Base-by-base conservation (phyloP, 2,329 filamentous ascomycete genomes). In the Cladophialophora psammophila region DNA sequence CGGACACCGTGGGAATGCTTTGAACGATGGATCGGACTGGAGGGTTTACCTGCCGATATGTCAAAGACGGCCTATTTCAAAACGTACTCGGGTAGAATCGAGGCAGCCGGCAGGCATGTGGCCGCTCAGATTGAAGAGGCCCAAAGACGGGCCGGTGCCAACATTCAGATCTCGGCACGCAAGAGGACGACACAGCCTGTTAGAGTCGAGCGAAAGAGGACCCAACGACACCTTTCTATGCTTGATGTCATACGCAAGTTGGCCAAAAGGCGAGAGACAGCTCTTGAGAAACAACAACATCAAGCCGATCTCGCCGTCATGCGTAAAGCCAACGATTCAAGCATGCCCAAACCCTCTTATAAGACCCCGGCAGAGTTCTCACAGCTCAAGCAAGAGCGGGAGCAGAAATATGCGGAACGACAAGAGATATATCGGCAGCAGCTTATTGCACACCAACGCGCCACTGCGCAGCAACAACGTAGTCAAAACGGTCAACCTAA, bases 1-100 rank as follows among this genome's bases (percentile, higher is more conserved):
- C 88, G 95, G 56, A 98, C 94, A 2, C 93, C 94, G 0, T 99
- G 95, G 95, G 95, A 99, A 80, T 99, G 95, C 76, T 99, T 99
- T 74, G 95, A 99, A 79, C 88, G 95, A 52, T 99, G 94, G 94
- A 91, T 97, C 63, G 90, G 91, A 72, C 82, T 98, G 12, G 95
- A 98, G 80, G 93, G 94, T 0, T 83, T 97, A 42, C 94, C 95
- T 4, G 88, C 90, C 10, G 95, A 99, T 71, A 96, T 98, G 90
- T 90, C 91, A 18, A 97, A 97, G 80, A 97, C 93, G 0, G 91
- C 94, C 53, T 99, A 98, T 77, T 99, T 98, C 84, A 92, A 93
- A 75, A 87, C 87, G 10, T 90, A 90, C 73, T 87, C 87, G 68
- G 82, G 85, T 63, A 81, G 88, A 45, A 80, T 90, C 52, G 88